phyloP scores from a whole-genome alignment of 1,284 basidiomycete genomes.

The Ustilago shanxiensis region DNA sequence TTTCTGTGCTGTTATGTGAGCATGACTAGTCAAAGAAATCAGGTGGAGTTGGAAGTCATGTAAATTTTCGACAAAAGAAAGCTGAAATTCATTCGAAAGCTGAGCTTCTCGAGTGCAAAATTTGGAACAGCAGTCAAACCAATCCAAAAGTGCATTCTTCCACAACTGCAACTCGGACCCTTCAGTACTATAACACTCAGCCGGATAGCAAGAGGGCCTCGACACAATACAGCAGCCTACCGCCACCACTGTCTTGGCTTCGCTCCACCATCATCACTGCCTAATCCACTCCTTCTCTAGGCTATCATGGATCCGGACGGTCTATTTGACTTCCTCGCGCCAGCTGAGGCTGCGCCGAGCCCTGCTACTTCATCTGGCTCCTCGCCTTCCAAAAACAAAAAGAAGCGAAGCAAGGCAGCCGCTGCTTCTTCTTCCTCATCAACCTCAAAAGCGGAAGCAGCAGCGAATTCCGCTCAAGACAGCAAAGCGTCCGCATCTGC shows the following conservation, averaged over 20 bases:
- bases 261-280: slow-evolving; percentile 10
- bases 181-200: slow-evolving; percentile 1
- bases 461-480: not conserved
- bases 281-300: no score
- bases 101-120: slow-evolving; percentile 2
- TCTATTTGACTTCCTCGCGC: slow-evolving; percentile 53
- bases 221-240: not conserved
- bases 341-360: slow-evolving; percentile 34
- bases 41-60: slow-evolving; percentile 17
- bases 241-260: not conserved
- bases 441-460: slow-evolving; percentile 5
- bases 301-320: slow-evolving; percentile 55
- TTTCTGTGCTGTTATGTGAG: not conserved
- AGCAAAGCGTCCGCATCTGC: slow-evolving; percentile 4
- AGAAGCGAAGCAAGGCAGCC: slow-evolving; percentile 42
- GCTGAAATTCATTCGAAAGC: slow-evolving; percentile 10
- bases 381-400: slow-evolving; percentile 47
- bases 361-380: slow-evolving; percentile 32
- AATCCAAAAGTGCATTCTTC: slow-evolving; percentile 13
- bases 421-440: slow-evolving; percentile 21
- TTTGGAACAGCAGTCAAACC: slow-evolving; percentile 10
- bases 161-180: slow-evolving; percentile 3
- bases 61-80: slow-evolving; percentile 22
- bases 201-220: not conserved
- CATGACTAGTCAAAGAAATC: slow-evolving; percentile 2